Evolutionary conservation across 176 grass and related monocot species (phyloP), one percentile per base, ranked within the genome.

Genomic region (Stipa capillata): DNA sequence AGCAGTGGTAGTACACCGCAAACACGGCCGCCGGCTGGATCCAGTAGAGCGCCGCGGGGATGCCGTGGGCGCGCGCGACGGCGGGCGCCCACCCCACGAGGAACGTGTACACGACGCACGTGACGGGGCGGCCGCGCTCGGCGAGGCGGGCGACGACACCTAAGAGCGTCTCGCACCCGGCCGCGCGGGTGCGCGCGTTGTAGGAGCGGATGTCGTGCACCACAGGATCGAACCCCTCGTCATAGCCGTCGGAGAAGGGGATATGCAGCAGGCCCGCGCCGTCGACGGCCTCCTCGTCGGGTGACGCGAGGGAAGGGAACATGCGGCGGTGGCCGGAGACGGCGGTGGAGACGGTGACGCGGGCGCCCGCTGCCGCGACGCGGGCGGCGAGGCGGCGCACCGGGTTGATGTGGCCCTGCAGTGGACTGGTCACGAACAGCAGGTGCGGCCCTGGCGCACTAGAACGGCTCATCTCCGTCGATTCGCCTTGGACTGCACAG

Each of bases 401-500:
- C 42, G 67, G 42, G 67, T 70, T 70, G 67, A 70, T 49, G 42
- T 70, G 67, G 42, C 67, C 67, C 67, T 70, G 67, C 67, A 70
- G 4, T 28, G 67, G 42, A 1, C 67, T 70, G 67, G 67, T 70
- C 7, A 70, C 67, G 42, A 70, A 70, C 67, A 70, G 67, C 67
- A 70, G 67, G 42, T 70, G 67, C 67, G 42, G 42, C 42, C 4
- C 16, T 27, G 25, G 67, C 42, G 67, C 42, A 7, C 21, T 12
- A 69, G 41, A 7, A 25, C 41, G 66, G 25, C 8, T n/a, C n/a
- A n/a, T 49, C 67, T 32, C 67, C 67, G 48, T 62, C 31, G 59
- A 35, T 62, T 67, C 25, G 36, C 7, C 41, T 9, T 70, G 66
- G 24, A 15, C 21, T 18, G 66, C 15, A 48, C 41, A 11, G 15